Base-by-base conservation (phyloP, 805 yeast genomes). In the Candida gorgasii region DNA sequence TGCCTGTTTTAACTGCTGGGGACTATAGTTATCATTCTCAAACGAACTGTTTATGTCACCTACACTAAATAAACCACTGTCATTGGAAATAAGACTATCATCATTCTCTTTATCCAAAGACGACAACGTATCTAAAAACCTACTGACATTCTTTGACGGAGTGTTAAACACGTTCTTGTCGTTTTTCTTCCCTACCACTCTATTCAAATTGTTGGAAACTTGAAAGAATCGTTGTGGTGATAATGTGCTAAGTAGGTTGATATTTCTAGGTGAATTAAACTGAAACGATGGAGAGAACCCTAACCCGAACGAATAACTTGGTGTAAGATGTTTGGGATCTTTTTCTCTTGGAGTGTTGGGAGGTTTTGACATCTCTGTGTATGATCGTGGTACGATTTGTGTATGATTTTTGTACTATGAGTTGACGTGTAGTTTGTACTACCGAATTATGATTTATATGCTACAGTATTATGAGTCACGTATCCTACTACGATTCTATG, bases 221-320 rank as follows among this genome's bases (percentile, higher is more conserved):
- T 57, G 61, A 44, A 65, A 57, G 42, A 66, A 58, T 35, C 63
- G 51, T 36, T 61, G 68, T 1, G 73, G 72, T 9, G 72, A 66
- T 5, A 62, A 50, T n/a, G 61, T 45, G 36, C 51, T 51, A 16
- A 65, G 33, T 20, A 44, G 18, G 29, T 44, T 47, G 15, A 57
- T 34, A 42, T 54, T 52, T 24, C 64, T 40, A 5, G 74, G 74
- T 8, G 72, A 62, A 38, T 60, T 53, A 48, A 69, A 63, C 28
- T 61, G 65, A 50, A 69, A 66, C n/a, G 72, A 65, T 11, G 75
- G 74, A 71, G 65, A 72, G 38, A 68, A 65, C 27, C 67, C 67
- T 22, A 68, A 49, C 6, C 72, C 69, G 46, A 69, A 66, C 20
- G 65, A 55, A 50, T 36, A 49, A 2, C 48, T 36, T 12, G 67